Evolutionary conservation across 2,329 filamentous ascomycete genomes (phyloP).

Genomic region (Neopestalotiopsis clavispora): DNA sequence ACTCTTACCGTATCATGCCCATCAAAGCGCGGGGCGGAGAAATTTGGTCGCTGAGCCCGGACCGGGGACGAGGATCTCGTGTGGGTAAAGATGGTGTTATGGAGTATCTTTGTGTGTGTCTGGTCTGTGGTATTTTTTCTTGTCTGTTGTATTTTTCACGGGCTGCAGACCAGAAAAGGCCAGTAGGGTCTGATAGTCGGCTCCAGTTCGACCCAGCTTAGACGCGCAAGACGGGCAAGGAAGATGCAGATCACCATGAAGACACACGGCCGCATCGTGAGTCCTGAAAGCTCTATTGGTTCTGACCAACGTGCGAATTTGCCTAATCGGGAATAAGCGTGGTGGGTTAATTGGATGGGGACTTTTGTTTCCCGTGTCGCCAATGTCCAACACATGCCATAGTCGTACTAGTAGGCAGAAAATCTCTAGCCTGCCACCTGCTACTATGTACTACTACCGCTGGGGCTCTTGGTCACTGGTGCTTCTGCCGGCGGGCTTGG

Average conservation of each 20-base stretch:
- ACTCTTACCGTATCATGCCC: not conserved
- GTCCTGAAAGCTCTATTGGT: not conserved
- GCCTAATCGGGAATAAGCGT: not conserved
- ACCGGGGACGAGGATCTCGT: not conserved
- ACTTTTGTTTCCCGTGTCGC: not conserved
- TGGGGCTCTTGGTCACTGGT: too few species aligned
- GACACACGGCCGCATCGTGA: not conserved
- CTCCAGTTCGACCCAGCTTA: not conserved
- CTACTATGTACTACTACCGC: not conserved
- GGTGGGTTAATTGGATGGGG: not conserved
- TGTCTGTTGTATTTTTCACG: too few species aligned
- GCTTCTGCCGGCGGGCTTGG: too few species aligned
- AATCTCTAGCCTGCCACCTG: not conserved
- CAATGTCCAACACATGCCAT: not conserved
- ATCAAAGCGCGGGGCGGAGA: constrained; percentile 1
- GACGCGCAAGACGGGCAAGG: constrained; percentile 1
- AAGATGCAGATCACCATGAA: constrained; percentile 3
- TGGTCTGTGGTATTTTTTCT: too few species aligned
- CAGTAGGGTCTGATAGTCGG: not conserved
- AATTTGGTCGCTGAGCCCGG: not conserved
- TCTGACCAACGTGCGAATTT: not conserved
- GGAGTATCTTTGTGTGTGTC: too few species aligned
- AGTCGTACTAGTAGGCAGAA: not conserved
- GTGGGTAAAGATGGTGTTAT: not conserved
- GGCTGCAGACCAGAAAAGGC: not conserved